Conservation (phyloP, 1,284 basidiomycete species). For the Mycena citricolor region DNA sequence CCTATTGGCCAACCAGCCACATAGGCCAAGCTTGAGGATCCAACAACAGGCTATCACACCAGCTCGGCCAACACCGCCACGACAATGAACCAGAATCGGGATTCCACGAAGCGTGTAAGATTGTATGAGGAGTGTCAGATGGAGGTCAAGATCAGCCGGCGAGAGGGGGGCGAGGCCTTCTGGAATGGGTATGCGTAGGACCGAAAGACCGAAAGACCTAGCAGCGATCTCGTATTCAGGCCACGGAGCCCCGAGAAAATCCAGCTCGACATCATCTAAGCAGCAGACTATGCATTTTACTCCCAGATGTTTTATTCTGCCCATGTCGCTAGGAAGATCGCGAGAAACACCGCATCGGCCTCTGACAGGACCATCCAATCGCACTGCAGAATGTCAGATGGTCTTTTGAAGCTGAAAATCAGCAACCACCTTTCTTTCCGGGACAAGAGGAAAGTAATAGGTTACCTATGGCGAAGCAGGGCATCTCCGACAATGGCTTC, state of each 20-base stretch:
- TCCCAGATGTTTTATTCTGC: conserved; percentile 74
- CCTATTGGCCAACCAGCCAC: conserved; percentile 66
- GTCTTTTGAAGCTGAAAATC: background rate
- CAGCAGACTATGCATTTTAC: conserved; percentile 87
- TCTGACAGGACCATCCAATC: conserved; percentile 78
- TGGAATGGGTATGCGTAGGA: conserved; percentile 83
- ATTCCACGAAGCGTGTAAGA: conserved; percentile 76
- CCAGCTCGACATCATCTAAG: conserved; percentile 84
- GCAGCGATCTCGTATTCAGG: conserved; percentile 69
- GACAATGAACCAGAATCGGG: conserved; percentile 86
- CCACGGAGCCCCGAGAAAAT: conserved; percentile 85
- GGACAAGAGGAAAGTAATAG: conserved; percentile 90
- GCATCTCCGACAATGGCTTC: conserved; percentile 6
- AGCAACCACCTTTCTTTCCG: conserved; percentile 78
- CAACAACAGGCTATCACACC: conserved; percentile 92
- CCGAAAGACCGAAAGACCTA: conserved; percentile 66
- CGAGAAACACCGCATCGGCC: conserved; percentile 85
- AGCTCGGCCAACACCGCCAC: conserved; percentile 93
- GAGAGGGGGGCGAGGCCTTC: conserved; percentile 85
- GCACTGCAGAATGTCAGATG: conserved; percentile 47
- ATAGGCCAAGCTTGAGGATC: conserved; percentile 90
- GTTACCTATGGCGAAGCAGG: conserved; percentile 77
- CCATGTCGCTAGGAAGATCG: conserved; percentile 77
- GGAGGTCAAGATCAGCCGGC: conserved; percentile 61
- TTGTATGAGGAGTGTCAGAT: conserved; percentile 71